Base-by-base conservation (phyloP, 495 filamentous ascomycete species). In the Xylaria acuta region DNA sequence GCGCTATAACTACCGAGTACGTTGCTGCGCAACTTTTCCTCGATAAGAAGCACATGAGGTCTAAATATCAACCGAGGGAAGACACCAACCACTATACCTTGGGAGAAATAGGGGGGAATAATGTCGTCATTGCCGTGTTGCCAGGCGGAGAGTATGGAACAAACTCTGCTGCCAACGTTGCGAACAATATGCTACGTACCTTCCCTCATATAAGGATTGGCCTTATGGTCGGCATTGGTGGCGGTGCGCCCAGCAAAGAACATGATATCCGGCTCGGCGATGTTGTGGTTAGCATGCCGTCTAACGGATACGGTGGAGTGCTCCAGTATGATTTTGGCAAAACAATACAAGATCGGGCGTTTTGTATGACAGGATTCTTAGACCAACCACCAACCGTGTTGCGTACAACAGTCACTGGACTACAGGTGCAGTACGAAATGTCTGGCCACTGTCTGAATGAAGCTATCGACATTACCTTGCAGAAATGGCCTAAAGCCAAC, bases 151-250 rank as follows among this genome's bases (percentile, higher is more conserved):
- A 79, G 20, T 80, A 83, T 64, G 85, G 86, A n/a, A n/a, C n/a
- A n/a, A n/a, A 11, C 85, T 65, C 20, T 1, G 79, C 79, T 9
- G 75, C 81, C 3, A 71, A 32, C 4, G 78, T 82, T 11, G 81
- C 73, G 3, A 75, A n/a, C n/a, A 69, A 84, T 53, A 75, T 86
- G 84, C 41, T 77, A 14, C 70, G 75, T 3, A 84, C 60, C 36
- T 88, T 87, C 72, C 75, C 80, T 14, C 76, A 79, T 20, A 68
- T 88, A 20, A 68, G 80, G 20, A 69, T 84, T 69, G 70, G 79
- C 36, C 74, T 88, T 32, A 83, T 88, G 75, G 84, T 89, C 5
- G 85, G 84, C 14, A 85, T 86, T 45, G 84, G 80, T 9, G 83
- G 83, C n/a, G 84, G 83, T 2, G 78, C 80, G n/a, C 5, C 81